Base-by-base conservation (phyloP, 352 stramenopile genomes). In the Globisporangium megalacanthum region DNA sequence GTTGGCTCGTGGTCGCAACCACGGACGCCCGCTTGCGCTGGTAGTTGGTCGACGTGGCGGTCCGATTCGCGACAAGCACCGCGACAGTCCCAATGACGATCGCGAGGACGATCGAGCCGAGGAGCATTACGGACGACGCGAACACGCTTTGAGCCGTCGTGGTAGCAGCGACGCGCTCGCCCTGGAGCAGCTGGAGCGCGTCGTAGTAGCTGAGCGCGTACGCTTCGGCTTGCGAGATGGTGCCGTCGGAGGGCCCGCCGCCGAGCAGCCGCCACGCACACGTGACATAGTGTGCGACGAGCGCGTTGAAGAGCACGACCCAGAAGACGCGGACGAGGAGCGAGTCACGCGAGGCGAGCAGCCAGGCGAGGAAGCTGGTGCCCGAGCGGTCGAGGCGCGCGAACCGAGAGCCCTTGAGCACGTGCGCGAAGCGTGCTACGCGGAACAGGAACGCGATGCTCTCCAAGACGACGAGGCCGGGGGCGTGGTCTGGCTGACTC, bases 11-110 rank as follows among this genome's bases (percentile, higher is more conserved):
- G 49, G 72, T 66, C 2, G 74, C 73, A 20, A 85, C 72, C 0
- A 90, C 69, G 31, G 64, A 53, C 46, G 88, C 79, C 75, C 85
- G 80, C 45, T 89, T 89, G 10, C 69, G 74, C 41, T 84, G 64
- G 54, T 88, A 92, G 29, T 61, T 70, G 1, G 71, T 83, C 5
- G 56, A 55, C 17, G 74, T 79, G 10, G 70, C 70, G 25, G 73
- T 84, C 46, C 88, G 81, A 45, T 83, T 85, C 14, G 72, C 67
- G 3, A 92, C 75, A 0, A 83, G 64, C 6, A 89, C 72, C 6
- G 66, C 69, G 8, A 92, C 79, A 42, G 87, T 46, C 17, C 77
- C 79, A 37, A 88, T 88, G 3, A 89, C 63, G 17, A 88, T 69
- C 8, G 77, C 79, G 0, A 92, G 59, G 1, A 80, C 46, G 37